Evolutionary conservation across 2,329 filamentous ascomycete genomes (phyloP), one percentile per base, ranked within the genome.

Genomic region (Xylaria polymorpha): DNA sequence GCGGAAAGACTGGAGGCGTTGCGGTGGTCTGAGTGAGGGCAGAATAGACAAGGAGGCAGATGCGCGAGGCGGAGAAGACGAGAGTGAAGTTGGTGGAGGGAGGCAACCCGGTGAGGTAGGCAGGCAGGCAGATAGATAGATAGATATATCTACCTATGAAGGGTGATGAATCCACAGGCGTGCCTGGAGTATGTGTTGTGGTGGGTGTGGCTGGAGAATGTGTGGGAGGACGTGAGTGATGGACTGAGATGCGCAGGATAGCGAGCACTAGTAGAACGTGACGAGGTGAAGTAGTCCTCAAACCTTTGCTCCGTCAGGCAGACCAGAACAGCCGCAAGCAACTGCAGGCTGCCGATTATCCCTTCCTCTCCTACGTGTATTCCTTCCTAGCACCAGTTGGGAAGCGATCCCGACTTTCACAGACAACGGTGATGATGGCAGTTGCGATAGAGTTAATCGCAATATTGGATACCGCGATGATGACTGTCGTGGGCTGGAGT

Each of bases 121-220:
- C 58, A 46, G 46, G 25, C 51, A 59, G 37, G 29, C 20, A 25
- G 41, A 25, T 25, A 22, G n/a, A 29, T 0, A 53, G 55, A 48
- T 9, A 46, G 59, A 59, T 37, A 37, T 50, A 48, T 58, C 56
- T 29, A 59, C 58, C 29, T 10, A 72, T 75, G 73, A 73, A 69
- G 75, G 73, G 69, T 72, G 73, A 73, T 68, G 66, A 67, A 73
- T 58, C 46, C 37, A 22, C 41, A 37, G 44, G n/a, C 53, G 44
- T 48, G 58, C 58, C 32, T 53, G n/a, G 44, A n/a, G 44, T 20
- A 18, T 18, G 53, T 39, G 56, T 41, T 56, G 46, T 55, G 41
- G 58, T 57, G 32, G 43, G 37, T 77, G 78, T 79, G 75, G 76
- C 75, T 77, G 76, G 74, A 73, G 68, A 58, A 74, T 39, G 60